phyloP scores from a whole-genome alignment of 129 eudicot genomes.

The Chrysanthemum lavandulifolium region DNA sequence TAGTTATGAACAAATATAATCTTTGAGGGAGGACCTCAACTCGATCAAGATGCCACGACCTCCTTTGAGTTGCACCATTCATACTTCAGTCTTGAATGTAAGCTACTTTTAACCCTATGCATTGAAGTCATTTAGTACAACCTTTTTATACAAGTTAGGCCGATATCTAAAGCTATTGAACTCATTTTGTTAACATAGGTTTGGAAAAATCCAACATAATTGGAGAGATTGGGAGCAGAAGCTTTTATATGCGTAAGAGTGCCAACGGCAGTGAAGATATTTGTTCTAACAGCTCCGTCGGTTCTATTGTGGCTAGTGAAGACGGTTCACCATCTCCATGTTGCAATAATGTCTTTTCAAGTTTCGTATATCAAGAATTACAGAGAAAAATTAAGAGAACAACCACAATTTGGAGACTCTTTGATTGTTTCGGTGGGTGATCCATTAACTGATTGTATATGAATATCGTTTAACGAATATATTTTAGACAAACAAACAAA shows the following conservation, averaged over 20 bases:
- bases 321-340: constrained; percentile 20
- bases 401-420: constrained; percentile 46
- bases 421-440: constrained; percentile 55
- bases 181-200: constrained; percentile 33
- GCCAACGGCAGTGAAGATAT: constrained; percentile 9
- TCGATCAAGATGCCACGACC: constrained; percentile 49
- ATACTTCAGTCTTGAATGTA: constrained; percentile 67
- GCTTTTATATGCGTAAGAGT: constrained; percentile 72
- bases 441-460: no score
- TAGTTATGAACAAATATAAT: constrained; percentile 57
- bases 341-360: constrained; percentile 18
- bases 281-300: constrained; percentile 1
- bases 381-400: constrained; percentile 42
- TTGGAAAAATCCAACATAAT: constrained; percentile 58
- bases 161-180: background rate
- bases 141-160: background rate
- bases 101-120: constrained; percentile 4
- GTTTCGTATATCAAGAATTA: constrained; percentile 26
- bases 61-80: constrained; percentile 63
- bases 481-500: background rate
- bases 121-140: background rate
- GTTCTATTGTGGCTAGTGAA: background rate
- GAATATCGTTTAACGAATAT: background rate
- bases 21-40: constrained; percentile 63
- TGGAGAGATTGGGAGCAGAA: constrained; percentile 77